Evolutionary conservation across 2,329 filamentous ascomycete genomes (phyloP).

Genomic region (Microsporum ferrugineum): DNA sequence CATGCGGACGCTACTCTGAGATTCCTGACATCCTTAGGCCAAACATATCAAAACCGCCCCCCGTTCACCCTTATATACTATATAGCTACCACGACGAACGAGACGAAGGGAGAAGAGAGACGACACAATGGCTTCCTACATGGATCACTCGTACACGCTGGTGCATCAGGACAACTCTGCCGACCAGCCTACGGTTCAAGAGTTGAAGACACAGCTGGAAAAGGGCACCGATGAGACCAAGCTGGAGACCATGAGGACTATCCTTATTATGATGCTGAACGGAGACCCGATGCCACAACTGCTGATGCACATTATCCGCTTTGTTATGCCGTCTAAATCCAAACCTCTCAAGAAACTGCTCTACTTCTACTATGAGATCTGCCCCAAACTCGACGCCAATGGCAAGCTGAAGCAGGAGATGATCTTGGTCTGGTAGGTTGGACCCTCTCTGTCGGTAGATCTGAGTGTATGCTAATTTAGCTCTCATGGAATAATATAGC

Average conservation of each 20-base stretch:
- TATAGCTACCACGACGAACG: neutral
- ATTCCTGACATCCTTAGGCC: slow-evolving; percentile 15
- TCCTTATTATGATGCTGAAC: slow-evolving; percentile 95
- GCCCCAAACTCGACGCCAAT: slow-evolving; percentile 80
- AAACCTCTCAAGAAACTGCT: slow-evolving; percentile 95
- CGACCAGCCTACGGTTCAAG: slow-evolving; percentile 79
- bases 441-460: neutral
- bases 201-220: slow-evolving; percentile 85
- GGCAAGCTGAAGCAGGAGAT: slow-evolving; percentile 99
- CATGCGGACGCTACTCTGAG: slow-evolving; percentile 1
- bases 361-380: slow-evolving; percentile 99
- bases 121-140: slow-evolving; percentile 75
- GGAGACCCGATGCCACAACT: slow-evolving; percentile 90
- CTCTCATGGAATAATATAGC: slow-evolving; percentile 38
- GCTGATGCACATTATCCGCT: slow-evolving; percentile 99
- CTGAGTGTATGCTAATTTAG: neutral
- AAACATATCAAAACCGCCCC: neutral
- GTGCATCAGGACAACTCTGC: slow-evolving; percentile 96
- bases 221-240: slow-evolving; percentile 90
- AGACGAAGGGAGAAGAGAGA: neutral
- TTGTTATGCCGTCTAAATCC: slow-evolving; percentile 97
- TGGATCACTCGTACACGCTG: slow-evolving; percentile 91
- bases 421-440: slow-evolving; percentile 84
- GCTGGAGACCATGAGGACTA: slow-evolving; percentile 90
- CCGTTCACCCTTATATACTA: neutral